Evolutionary conservation across 2,329 filamentous ascomycete species (phyloP), one percentile per base, ranked within the genome.

Genomic region (Gyromitra esculenta): DNA sequence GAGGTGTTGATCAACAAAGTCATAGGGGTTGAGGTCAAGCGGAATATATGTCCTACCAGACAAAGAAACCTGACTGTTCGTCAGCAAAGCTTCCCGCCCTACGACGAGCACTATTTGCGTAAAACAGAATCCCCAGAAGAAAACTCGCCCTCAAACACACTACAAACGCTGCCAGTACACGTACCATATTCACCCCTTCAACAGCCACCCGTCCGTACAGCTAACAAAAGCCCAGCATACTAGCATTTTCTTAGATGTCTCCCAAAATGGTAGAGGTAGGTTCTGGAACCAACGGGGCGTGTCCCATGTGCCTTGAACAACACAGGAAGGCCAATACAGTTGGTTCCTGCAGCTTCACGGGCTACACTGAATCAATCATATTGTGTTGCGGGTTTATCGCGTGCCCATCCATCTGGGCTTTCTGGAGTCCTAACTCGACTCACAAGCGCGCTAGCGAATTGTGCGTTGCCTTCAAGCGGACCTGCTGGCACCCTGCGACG

Each of bases 331-430:
- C 57, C 39, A 37, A 48, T 35, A 39, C 39, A 59, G 45, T 54
- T 50, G 59, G 65, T 75, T 70, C 72, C 72, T 75, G 72, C 72
- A 75, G 72, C 37, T 70, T 64, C 66, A 48, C 62, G 54, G 56
- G 41, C 57, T 64, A 13, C 45, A 48, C 21, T 18, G 56, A 31
- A 70, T 54, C 67, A 37, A 54, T 62, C 41, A 59, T 62, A 67
- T 68, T 63, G 71, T 64, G 57, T 64, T 54, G 72, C 64, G 72
- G 66, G 72, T 65, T 65, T 75, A 65, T 75, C 50, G 66, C 72
- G 57, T 75, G 72, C 39, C 31, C 62, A 65, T 48, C 43, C 56
- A 41, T 57, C 66, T 13, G 15, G 65, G 8, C 60, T 64, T 59
- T 60, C 48, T 60, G 25, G 25, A 52, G 62, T 31, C 25, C 35